These are phyloP conservation scores for Brassica rapa DNA, from an alignment of 345 rosid species.

Conservation along the genomic window DNA sequence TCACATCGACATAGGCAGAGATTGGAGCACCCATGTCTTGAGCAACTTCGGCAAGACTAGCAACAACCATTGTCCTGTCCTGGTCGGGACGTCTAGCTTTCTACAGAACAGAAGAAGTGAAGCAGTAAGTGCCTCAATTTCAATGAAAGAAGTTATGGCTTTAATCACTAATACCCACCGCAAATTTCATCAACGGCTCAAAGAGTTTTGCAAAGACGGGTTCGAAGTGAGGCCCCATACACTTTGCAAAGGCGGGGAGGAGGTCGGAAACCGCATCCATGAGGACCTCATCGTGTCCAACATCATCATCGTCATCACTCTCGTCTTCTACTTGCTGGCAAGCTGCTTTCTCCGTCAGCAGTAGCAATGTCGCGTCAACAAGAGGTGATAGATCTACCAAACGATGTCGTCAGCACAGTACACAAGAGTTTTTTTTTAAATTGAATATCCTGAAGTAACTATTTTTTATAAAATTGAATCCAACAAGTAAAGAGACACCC, in stretches of 20 bases:
- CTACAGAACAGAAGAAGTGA: slow-evolving; percentile 49
- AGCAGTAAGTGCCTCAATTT: slow-evolving; percentile 35
- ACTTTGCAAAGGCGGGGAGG: slow-evolving; percentile 96
- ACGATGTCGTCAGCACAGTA: slow-evolving; percentile 27
- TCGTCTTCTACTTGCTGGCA: slow-evolving; percentile 79
- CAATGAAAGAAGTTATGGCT: slow-evolving; percentile 8
- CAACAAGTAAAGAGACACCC: slow-evolving; percentile 42
- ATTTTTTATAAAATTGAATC: slow-evolving; percentile 16
- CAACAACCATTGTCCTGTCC: slow-evolving; percentile 98
- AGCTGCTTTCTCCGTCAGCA: slow-evolving; percentile 86
- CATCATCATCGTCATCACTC: slow-evolving; percentile 77
- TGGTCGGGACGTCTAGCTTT: slow-evolving; percentile 80
- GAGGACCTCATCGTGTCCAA: slow-evolving; percentile 88
- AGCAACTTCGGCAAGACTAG: slow-evolving; percentile 98
- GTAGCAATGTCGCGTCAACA: slow-evolving; percentile 69
- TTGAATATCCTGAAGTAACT: neutral
- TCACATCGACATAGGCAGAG: slow-evolving; percentile 85
- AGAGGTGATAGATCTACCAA: slow-evolving; percentile 71
- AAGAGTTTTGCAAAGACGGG: slow-evolving; percentile 79
- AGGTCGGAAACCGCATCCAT: slow-evolving; percentile 99
- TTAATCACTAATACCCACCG: slow-evolving; percentile 55
- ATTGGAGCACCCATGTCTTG: slow-evolving; percentile 98
- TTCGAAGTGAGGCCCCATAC: slow-evolving; percentile 92
- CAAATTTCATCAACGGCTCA: slow-evolving; percentile 94
- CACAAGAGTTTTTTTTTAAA: neutral